These are phyloP conservation scores for Cucurbita ficifolia DNA, from an alignment of 306 rosid genomes.

Conservation along the genomic window DNA sequence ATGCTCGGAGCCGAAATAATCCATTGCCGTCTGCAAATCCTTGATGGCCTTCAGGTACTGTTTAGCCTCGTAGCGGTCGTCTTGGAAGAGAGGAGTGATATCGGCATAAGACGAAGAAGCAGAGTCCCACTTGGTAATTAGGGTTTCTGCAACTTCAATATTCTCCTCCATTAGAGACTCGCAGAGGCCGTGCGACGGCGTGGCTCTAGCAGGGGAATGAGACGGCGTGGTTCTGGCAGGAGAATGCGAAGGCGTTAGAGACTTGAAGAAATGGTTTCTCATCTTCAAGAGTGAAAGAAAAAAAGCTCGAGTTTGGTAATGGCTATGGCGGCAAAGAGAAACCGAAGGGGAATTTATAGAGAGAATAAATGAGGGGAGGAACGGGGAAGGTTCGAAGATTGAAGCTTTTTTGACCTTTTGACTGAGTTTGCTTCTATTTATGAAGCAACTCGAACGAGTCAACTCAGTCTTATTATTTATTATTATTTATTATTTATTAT, in stretches of 20 bases:
- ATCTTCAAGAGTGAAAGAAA: not conserved
- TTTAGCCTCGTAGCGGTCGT: slow-evolving; percentile 43
- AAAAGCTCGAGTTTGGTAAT: not conserved
- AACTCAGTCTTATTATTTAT: too few species aligned
- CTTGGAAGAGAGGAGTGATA: slow-evolving; percentile 27
- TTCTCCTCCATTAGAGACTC: slow-evolving; percentile 46
- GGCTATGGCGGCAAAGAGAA: not conserved
- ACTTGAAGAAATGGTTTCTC: slow-evolving; percentile 26
- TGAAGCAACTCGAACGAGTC: not conserved
- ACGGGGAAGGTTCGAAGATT: not conserved
- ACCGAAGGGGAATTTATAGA: not conserved
- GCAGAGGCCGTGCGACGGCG: slow-evolving; percentile 21
- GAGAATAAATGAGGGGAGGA: not conserved
- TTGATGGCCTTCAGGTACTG: slow-evolving; percentile 39
- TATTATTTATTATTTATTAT: too few species aligned
- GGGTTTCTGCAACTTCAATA: slow-evolving; percentile 35
- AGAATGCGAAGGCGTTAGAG: slow-evolving; percentile 2
- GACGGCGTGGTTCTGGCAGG: slow-evolving; percentile 7
- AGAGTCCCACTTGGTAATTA: slow-evolving; percentile 41
- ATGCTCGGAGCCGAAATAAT: slow-evolving; percentile 15
- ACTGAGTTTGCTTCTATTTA: not conserved
- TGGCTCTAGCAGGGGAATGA: slow-evolving; percentile 13
- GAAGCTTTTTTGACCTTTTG: not conserved
- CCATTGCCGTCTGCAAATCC: slow-evolving; percentile 60
- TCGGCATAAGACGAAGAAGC: slow-evolving; percentile 1